Evolutionary conservation across 208 protist species (phyloP), one percentile per base, ranked within the genome.

Genomic region (Wallacemonas sp.): DNA sequence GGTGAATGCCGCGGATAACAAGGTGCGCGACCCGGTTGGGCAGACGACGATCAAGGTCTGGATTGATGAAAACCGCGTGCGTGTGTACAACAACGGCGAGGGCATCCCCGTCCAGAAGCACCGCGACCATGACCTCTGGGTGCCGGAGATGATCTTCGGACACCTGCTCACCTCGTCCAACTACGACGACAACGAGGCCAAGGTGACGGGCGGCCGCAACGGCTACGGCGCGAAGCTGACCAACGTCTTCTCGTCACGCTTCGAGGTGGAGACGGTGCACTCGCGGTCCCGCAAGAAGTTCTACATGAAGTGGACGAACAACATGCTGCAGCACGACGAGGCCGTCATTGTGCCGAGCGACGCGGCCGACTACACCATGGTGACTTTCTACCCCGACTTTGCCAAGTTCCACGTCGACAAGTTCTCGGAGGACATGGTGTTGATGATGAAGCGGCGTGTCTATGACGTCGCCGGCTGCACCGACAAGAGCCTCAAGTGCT

Each of bases 1-100:
- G 2, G 99, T 99, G 3, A 99, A 99, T 90, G 99, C 99, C 6
- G 95, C 99, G 0, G 99, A 99, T 83, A 99, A 99, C 81, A 98
- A 98, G 62, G 96, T 99, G 68, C 89, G 98, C 17, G 98, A 99
- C 70, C 75, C 76, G 19, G 23, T 60, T 12, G 85, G 77, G 24
- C 96, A 98, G 74, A 95, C 92, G 1, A 74, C 58, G 5, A 97
- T 99, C 61, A 90, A 96, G 52, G 97, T 99, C 4, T 88, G 85
- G 65, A 99, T 99, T 74, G 82, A 99, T 62, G 90, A 98, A 41
- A 81, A 88, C 9, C 90, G 94, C 23, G 98, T 99, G 54, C 85
- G 83, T 1, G 98, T 99, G 14, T 97, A 81, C 72, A 99, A 99
- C 83, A 98, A 99, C 74, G 99, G 99, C 34, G 75, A 95, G 47